Base-by-base conservation (phyloP, 495 filamentous ascomycete species). In the Terfezia boudieri region DNA sequence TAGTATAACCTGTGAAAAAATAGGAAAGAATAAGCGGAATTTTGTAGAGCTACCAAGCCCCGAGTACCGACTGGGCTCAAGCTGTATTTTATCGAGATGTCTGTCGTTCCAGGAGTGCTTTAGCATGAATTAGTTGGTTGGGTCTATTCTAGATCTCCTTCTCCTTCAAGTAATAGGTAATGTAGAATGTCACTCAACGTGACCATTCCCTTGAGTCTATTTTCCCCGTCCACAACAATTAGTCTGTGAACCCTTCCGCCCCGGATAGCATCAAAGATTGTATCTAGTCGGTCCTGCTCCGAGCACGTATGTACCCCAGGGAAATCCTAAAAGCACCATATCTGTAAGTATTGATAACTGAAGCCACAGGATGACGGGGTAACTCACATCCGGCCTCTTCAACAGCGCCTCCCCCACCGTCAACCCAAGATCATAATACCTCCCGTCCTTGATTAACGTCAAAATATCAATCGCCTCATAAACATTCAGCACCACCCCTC, bases 381-480 rank as follows among this genome's bases (percentile, higher is more conserved):
- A 36, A 63, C 70, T 57, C 71, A 84, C 81, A 50, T 14, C 41
- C 8, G 41, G 41, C 23, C 90, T 78, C 68, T 83, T 90, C 51
- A 84, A 78, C 56, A 99, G 70, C 8, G 89, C 89, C 54, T 95
- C 89, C 5, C 89, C 90, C 7, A 95, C 87, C 17, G 74, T 84
- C 2, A 90, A 74, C 48, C 82, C 77, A 54, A 96, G 71, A 57
- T 95, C 90, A 54, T 96, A 88, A 59, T 96, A 95, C 14, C 77
- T 78, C 12, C 87, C 87, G 10, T 86, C 88, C 65, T 90, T 92
- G 65, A 99, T 95, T 61, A 94, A 75, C 0, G 87, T 82, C 59
- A 99, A 92, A 49, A 99, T 86, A 70, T 99, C 90, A 50, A 99
- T 88, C 8, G 90, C 84, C 68, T 99, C 92, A 61, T 96, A 99